Evolutionary conservation across 805 yeast genomes (phyloP), one percentile per base, ranked within the genome.

Genomic region (Priceomyces melissophilus): DNA sequence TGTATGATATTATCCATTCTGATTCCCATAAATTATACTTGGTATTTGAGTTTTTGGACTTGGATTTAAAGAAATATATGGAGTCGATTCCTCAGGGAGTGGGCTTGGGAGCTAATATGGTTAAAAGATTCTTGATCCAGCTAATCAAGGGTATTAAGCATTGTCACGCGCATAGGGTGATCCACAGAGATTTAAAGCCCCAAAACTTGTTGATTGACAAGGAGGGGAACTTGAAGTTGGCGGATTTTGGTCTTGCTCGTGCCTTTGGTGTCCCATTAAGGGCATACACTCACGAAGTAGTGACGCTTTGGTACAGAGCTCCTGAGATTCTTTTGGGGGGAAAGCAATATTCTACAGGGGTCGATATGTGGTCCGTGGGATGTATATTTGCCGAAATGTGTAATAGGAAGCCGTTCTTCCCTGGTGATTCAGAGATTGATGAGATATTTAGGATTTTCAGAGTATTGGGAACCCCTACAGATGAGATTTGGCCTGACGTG

Each of bases 281-380:
- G 56, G 95, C 96, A 1, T 93, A 91, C 58, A 91, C 99, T 10
- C 97, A 93, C 65, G 99, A 93, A 63, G 98, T 93, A 35, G 99
- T 93, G 37, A 93, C 99, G 0, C 70, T 93, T 52, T 93, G 99
- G 99, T 93, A 93, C 63, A 75, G 99, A 50, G 88, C 97, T 0
- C 99, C 99, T 3, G 99, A 93, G 65, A 87, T 93, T 42, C 70
- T 93, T 45, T 76, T 93, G 49, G 99, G 99, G 10, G 96, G 97
- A 3, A 87, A 95, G 52, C 97, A 93, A 57, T 93, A 93, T 63
- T 87, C 96, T 28, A 93, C 98, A 0, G 97, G 98, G 13, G 96
- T 93, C 39, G 99, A 93, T 62, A 89, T 93, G 85, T 93, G 99
- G 99, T 87, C 96, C 9, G 86, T 91, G 46, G 99, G 99, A 11